These are phyloP conservation scores for Metschnikowia continentalis DNA, from an alignment of 805 yeast species.

Conservation along the genomic window DNA sequence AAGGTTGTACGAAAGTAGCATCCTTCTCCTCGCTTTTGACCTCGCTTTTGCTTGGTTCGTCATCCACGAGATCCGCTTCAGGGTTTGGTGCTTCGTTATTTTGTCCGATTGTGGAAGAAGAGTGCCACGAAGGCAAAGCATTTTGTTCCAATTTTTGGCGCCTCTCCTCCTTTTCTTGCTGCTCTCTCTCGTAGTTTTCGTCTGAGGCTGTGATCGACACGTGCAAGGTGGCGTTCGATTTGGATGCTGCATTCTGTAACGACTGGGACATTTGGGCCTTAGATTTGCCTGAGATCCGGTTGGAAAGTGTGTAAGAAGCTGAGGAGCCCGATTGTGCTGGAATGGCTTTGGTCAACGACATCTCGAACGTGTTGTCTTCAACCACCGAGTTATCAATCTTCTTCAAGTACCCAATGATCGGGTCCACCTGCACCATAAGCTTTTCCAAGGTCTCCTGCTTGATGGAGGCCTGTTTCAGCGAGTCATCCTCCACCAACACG, in stretches of 20 bases:
- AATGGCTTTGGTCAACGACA: constrained; percentile 69
- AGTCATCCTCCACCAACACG: constrained; percentile 79
- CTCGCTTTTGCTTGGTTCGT: constrained; percentile 14
- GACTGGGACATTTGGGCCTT: constrained; percentile 30
- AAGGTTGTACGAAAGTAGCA: constrained; percentile 1
- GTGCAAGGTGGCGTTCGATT: constrained; percentile 80
- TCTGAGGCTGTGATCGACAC: constrained; percentile 88
- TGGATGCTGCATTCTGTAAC: constrained; percentile 48
- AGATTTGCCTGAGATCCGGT: constrained; percentile 34
- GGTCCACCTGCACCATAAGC: constrained; percentile 86
- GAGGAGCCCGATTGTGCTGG: constrained; percentile 74
- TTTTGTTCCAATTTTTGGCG: constrained; percentile 78
- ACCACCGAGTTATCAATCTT: constrained; percentile 39
- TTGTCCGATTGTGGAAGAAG: constrained; percentile 82
- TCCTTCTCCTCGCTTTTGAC: constrained; percentile 10
- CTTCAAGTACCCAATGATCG: constrained; percentile 77
- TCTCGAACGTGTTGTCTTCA: constrained; percentile 39
- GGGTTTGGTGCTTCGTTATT: constrained; percentile 27
- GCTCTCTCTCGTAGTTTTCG: constrained; percentile 65
- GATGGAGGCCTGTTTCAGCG: constrained; percentile 73
- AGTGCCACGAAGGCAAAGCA: constrained; percentile 96
- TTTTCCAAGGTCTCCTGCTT: constrained; percentile 78
- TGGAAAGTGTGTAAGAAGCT: constrained; percentile 65
- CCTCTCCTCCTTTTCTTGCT: constrained; percentile 61
- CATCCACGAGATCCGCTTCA: constrained; percentile 18